phyloP scores from a whole-genome alignment of 805 yeast genomes.

The Wickerhamomyces queroliae region DNA sequence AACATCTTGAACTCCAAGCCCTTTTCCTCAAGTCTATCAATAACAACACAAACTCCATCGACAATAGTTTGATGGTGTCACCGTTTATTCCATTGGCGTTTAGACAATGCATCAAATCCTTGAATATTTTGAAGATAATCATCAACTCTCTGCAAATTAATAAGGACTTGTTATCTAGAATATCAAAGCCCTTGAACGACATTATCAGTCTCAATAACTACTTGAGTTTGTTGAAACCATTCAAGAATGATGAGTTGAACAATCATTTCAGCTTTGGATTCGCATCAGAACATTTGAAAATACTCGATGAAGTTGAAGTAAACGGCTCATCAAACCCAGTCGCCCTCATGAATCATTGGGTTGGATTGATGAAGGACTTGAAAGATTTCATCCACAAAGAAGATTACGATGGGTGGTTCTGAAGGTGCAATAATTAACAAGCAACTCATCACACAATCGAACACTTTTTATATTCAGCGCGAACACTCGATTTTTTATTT shows the following conservation, averaged over 20 bases:
- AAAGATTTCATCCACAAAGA: conserved; percentile 11
- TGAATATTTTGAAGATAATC: conserved; percentile 22
- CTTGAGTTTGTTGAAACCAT: conserved; percentile 23
- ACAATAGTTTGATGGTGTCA: conserved; percentile 10
- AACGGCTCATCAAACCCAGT: no score
- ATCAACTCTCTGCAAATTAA: conserved; percentile 23
- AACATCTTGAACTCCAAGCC: conserved; percentile 9
- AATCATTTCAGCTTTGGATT: conserved; percentile 19
- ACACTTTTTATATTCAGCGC: no score
- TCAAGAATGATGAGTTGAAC: conserved; percentile 18
- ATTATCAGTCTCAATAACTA: conserved; percentile 20
- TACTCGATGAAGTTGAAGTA: conserved; percentile 2
- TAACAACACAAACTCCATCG: conserved; percentile 20
- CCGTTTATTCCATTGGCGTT: conserved; percentile 24
- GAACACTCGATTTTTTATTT: no score
- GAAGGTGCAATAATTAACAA: no score
- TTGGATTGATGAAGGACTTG: conserved; percentile 18
- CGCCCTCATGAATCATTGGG: conserved; percentile 12
- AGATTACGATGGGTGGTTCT: conserved; percentile 23
- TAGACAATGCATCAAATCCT: conserved; percentile 21
- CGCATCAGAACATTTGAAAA: conserved; percentile 12
- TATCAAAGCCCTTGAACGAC: conserved; percentile 21
- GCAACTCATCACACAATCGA: no score
- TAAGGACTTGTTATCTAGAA: conserved; percentile 14
- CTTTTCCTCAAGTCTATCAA: conserved; percentile 6